Evolutionary conservation across 371 early-diverging fungal species (phyloP), one percentile per base, ranked within the genome.

Genomic region (Encephalitozoon romaleae): DNA sequence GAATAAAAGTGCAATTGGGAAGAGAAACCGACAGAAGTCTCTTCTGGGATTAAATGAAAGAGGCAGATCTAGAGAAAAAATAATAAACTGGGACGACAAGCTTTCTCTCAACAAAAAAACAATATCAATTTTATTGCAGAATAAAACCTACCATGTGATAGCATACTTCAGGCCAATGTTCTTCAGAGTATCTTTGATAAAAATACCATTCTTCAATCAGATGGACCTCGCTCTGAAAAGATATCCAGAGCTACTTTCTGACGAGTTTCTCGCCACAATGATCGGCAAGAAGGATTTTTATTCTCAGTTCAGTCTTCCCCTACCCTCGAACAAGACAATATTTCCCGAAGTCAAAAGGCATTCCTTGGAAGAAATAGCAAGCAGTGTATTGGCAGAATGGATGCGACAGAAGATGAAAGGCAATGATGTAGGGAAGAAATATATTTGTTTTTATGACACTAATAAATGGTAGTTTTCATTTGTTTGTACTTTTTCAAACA

Each of bases 51-150:
- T 71, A 21, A 28, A 38, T 21, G 71, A 59, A 30, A 32, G 30
- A 28, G 28, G 8, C 3, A 38, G 28, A 21, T 45, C 64, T 9
- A 63, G 43, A 47, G 67, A 74, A 34, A 72, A 52, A 47, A 55
- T 67, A 12, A 71, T 76, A 51, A 63, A 63, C 55, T 64, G 52
- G 21, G 71, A 70, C 47, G 77, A 80, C 69, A 77, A 73, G 49
- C 21, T 73, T 8, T 70, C 76, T 1, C 70, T 84, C n/a, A 71
- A 77, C 30, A 84, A 84, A 45, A 80, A 83, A 66, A 82, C 84
- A 0, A 76, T 80, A 21, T 76, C 74, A 6, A 72, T 81, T 30
- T 38, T 39, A 6, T 52, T 73, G 41, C 72, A 81, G 18, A 49
- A 70, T 25, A 74, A 77, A 59, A 74, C 52, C 28, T 84, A 84